Base-by-base conservation (phyloP, 2,329 filamentous ascomycete species). In the Fusarium vanettenii region DNA sequence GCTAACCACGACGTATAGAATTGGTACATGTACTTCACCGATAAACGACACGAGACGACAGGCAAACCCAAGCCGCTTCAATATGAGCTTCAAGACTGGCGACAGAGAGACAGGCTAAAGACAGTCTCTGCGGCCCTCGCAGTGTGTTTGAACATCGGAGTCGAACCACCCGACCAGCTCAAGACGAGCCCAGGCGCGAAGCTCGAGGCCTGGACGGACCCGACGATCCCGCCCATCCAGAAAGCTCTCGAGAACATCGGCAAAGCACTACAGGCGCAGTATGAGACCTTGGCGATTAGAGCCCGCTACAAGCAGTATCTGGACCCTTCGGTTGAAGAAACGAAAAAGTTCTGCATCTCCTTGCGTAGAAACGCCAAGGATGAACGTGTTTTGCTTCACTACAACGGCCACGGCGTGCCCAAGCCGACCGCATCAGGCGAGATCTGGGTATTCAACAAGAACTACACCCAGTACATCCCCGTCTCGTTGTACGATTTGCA, bases 21-120 rank as follows among this genome's bases (percentile, higher is more conserved):
- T 76, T 99, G 97, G 91, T 98, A 98, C 87, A 98, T 98, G 96
- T 99, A 99, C 85, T 99, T 94, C 84, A 98, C 96, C 73, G 97
- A 99, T 84, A 98, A 98, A 84, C 93, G 96, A 63, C 97, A 99
- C 84, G 97, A 98, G 82, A 97, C 95, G 25, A 96, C 95, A 39
- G 97, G 95, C 25, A 95, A 95, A 76, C 94, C 95, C 18, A 94
- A 95, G 81, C 89, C 91, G 62, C 89, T 88, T 20, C 83, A 85
- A 29, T 90, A 90, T 76, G 87, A 91, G 72, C 86, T 97, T 7
- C 94, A 97, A 81, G 97, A 98, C 82, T 99, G 97, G 97, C 93
- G 97, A 68, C 98, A 98, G 94, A 92, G 95, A 77, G 97, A 99
- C 82, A 91, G 97, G 16, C 87, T 98, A 72, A 99, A 99, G 86